Evolutionary conservation across 2,329 filamentous ascomycete genomes (phyloP).

Genomic region (Arthrinium phaeospermum): DNA sequence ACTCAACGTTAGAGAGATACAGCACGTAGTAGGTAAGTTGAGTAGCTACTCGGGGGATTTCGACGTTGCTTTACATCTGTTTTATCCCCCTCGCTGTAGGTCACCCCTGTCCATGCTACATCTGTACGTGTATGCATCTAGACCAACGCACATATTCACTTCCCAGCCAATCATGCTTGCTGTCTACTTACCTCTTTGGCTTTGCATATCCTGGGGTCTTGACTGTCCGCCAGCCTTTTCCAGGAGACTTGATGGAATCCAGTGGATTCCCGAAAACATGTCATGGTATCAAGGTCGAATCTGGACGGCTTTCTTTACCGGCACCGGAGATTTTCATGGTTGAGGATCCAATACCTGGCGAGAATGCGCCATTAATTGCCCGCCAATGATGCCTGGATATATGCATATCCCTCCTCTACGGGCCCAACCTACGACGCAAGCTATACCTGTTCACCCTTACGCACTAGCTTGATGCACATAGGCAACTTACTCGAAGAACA

Average conservation of each 20-base stretch:
- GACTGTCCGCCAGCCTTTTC: background rate
- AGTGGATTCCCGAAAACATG: background rate
- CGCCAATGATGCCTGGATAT: background rate
- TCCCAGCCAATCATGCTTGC: background rate
- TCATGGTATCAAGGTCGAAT: background rate
- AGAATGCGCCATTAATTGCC: constrained; percentile 1
- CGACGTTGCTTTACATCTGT: background rate
- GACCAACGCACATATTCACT: background rate
- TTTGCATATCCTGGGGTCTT: background rate
- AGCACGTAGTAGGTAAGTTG: background rate
- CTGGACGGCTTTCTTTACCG: background rate
- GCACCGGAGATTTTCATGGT: background rate
- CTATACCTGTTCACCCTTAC: background rate
- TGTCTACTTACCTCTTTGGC: background rate
- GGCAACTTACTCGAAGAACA: constrained; percentile 8
- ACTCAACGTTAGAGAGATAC: background rate
- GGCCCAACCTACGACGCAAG: background rate
- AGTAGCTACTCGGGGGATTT: background rate
- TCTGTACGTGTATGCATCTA: background rate
- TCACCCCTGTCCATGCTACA: background rate
- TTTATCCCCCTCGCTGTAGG: background rate
- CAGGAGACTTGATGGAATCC: background rate
- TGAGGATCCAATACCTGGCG: background rate
- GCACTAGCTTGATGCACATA: constrained; percentile 2
- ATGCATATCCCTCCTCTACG: background rate